Evolutionary conservation across 2,329 filamentous ascomycete genomes (phyloP).

Genomic region (Venturia pyrina): DNA sequence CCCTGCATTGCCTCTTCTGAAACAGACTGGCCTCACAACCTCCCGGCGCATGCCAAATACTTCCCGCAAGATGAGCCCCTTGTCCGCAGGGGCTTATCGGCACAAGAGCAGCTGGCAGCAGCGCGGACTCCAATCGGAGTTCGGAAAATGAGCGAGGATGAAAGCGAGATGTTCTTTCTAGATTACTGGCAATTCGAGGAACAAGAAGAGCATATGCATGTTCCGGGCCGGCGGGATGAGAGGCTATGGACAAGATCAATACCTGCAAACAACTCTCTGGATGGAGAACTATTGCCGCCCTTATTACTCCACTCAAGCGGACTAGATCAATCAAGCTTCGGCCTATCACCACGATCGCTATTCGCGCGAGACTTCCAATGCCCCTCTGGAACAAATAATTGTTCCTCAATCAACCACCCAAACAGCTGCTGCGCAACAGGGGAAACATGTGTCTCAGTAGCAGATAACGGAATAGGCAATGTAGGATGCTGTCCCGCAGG

Average conservation of each 20-base stretch:
- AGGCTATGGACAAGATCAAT: slow-evolving; percentile 8
- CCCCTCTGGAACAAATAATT: slow-evolving; percentile 55
- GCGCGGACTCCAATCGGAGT: slow-evolving; percentile 46
- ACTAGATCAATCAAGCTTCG: neutral
- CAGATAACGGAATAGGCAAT: slow-evolving; percentile 52
- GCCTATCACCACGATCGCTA: neutral
- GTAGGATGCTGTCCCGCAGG: slow-evolving; percentile 68
- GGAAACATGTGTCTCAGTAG: slow-evolving; percentile 55
- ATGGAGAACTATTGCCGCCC: slow-evolving; percentile 3
- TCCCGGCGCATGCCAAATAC: slow-evolving; percentile 36
- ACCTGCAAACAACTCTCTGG: slow-evolving; percentile 6
- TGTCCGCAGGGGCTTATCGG: slow-evolving; percentile 31
- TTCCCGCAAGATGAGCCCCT: slow-evolving; percentile 37
- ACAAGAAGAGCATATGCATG: slow-evolving; percentile 13
- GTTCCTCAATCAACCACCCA: slow-evolving; percentile 52
- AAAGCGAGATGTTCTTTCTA: slow-evolving; percentile 63
- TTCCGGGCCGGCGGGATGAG: slow-evolving; percentile 15
- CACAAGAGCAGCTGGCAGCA: slow-evolving; percentile 27
- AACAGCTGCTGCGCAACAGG: slow-evolving; percentile 63
- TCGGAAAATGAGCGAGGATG: slow-evolving; percentile 61
- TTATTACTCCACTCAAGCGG: slow-evolving; percentile 13
- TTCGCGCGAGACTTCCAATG: slow-evolving; percentile 51
- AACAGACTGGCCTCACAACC: slow-evolving; percentile 36
- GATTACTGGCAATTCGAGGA: slow-evolving; percentile 49
- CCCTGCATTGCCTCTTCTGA: slow-evolving; percentile 17